Evolutionary conservation across 2,329 filamentous ascomycete species (phyloP), one percentile per base, ranked within the genome.

Genomic region (Venturia carpophila): DNA sequence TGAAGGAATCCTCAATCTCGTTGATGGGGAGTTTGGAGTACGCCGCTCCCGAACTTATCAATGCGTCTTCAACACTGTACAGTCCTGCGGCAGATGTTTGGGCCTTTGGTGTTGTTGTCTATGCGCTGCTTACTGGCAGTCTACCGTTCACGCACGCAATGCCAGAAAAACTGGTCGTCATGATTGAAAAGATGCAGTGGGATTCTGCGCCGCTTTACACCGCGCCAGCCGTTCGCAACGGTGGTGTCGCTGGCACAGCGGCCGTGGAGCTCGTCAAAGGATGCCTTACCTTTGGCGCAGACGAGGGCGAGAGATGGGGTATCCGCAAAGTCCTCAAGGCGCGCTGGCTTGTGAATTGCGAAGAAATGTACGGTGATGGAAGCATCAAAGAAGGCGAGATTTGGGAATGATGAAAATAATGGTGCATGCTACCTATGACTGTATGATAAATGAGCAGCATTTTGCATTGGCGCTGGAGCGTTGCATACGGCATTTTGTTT

Each of bases 41-140:
- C 68, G 79, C 80, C 3, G 77, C 79, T 3, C 81, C 81, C 0
- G 80, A 81, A 68, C 71, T 83, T 19, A 82, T 75, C 66, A 73
- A 73, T 21, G 72, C 75, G 10, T 70, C 73, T 10, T 68, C 68
- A 1, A 74, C 77, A 5, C 71, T 81, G 15, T 80, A 77, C 69
- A 78, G 78, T n/a, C 75, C 85, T 1, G 81, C 82, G 1, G 84
- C 85, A 27, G 86, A 89, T 70, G 79, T 88, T 1, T 89, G 86
- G 86, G 85, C 86, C 1, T 86, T 84, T 69, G 86, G 86, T 5
- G 84, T 88, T 10, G 82, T 87, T 13, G 76, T 86, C 3, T 88
- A 83, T 70, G 80, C 84, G 1, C 75, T 88, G 30, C 74, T 87
- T 30, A 84, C 84, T 0, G 85, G 85, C 19, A 79, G 80, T 5